Conservation (phyloP, 257 asterid species). For the Fraxinus anomala region DNA sequence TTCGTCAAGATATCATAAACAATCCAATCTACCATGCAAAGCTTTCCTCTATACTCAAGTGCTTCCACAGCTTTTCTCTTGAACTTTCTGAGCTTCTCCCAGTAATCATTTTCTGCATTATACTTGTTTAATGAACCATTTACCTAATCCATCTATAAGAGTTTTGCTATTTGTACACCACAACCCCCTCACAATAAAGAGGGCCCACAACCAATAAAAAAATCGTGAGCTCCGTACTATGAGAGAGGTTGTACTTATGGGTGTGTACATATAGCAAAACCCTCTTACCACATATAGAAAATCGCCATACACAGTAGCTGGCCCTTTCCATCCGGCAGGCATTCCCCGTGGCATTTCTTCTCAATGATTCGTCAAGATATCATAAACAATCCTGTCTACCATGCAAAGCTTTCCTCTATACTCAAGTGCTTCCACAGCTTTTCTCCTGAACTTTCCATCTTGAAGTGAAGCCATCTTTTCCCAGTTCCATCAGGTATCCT, state of each 20-base stretch:
- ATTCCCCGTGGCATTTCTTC: conserved; percentile 63
- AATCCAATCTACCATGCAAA: conserved; percentile 65
- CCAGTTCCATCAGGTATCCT: conserved; percentile 53
- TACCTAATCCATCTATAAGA: conserved; percentile 25
- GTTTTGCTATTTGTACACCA: no score
- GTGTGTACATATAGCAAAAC: no score
- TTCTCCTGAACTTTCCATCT: conserved; percentile 72
- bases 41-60: conserved; percentile 53
- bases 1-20: conserved; percentile 36
- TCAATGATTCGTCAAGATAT: conserved; percentile 40
- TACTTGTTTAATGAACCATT: conserved; percentile 54
- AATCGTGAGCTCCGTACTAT: no score
- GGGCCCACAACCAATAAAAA: no score
- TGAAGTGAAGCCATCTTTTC: conserved; percentile 36
- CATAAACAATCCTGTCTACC: conserved; percentile 53
- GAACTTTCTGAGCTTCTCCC: conserved; percentile 55
- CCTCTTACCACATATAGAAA: conserved; percentile 54
- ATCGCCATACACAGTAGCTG: conserved; percentile 42
- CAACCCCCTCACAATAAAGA: no score
- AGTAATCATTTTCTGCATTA: conserved; percentile 44
- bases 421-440: conserved; percentile 64
- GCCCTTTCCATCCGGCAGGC: conserved; percentile 69
- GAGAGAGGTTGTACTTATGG: no score
- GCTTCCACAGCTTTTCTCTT: conserved; percentile 74
- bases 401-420: conserved; percentile 61